These are phyloP conservation scores for Scedosporium apiospermum DNA, from an alignment of 2,329 filamentous ascomycete genomes.

Conservation along the genomic window DNA sequence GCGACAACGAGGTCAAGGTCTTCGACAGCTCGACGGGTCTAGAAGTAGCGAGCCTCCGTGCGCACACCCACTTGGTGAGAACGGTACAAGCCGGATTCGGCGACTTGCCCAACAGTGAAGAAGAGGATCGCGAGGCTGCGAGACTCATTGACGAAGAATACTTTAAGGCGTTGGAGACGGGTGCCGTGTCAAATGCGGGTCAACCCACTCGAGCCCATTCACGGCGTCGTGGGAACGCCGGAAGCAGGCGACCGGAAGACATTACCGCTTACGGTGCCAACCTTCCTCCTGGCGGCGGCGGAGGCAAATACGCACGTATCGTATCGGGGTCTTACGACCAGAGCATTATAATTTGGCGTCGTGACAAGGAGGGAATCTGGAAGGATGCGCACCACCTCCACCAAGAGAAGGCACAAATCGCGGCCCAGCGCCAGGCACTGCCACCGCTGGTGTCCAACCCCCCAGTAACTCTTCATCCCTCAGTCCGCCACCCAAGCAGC, in stretches of 20 bases:
- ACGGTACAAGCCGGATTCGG: constrained; percentile 94
- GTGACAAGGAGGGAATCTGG: constrained; percentile 79
- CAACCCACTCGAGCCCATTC: constrained; percentile 17
- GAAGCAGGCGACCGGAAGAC: constrained; percentile 64
- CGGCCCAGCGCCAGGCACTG: constrained; percentile 25
- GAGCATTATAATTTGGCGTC: constrained; percentile 89
- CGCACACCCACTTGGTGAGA: constrained; percentile 76
- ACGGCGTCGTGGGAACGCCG: constrained; percentile 50
- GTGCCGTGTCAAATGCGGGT: constrained; percentile 29
- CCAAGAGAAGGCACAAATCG: constrained; percentile 59
- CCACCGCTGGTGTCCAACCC: neutral
- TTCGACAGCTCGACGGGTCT: constrained; percentile 80
- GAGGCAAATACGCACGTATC: constrained; percentile 84
- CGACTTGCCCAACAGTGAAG: constrained; percentile 70
- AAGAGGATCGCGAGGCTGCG: constrained; percentile 66
- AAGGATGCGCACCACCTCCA: constrained; percentile 63
- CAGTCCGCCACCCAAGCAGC: constrained; percentile 7
- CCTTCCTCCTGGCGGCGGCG: constrained; percentile 82
- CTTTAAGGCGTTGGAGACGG: constrained; percentile 48
- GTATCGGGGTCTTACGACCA: constrained; percentile 96
- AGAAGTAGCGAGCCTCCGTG: constrained; percentile 78
- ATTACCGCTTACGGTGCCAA: constrained; percentile 76
- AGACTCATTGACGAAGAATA: constrained; percentile 64
- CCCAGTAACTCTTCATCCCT: constrained; percentile 2
- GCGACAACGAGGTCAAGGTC: constrained; percentile 90